Conservation (phyloP, 352 stramenopile species). For the Phytophthora lateralis region DNA sequence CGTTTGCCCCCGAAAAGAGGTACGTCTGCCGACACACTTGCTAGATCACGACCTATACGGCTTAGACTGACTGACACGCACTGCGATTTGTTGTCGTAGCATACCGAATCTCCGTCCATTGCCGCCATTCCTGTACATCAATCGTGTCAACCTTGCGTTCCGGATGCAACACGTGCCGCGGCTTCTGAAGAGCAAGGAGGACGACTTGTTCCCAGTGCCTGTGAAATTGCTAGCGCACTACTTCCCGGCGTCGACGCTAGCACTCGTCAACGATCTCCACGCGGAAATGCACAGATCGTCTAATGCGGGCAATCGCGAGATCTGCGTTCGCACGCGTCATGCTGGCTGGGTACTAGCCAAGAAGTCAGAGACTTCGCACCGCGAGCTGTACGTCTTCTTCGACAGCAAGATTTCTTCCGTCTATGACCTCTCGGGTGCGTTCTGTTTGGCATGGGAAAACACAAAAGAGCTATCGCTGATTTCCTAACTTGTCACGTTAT, state of each 20-base stretch:
- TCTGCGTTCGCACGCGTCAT: slow-evolving; percentile 60
- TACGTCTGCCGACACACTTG: slow-evolving; percentile 3
- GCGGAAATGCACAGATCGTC: slow-evolving; percentile 39
- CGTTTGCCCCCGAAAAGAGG: slow-evolving; percentile 32
- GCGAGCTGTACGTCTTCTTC: slow-evolving; percentile 66
- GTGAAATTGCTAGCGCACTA: slow-evolving; percentile 51
- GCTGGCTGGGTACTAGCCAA: slow-evolving; percentile 66
- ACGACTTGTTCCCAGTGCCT: slow-evolving; percentile 54
- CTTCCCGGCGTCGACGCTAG: slow-evolving; percentile 43
- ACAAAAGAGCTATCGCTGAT: background rate
- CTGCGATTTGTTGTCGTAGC: slow-evolving; percentile 19
- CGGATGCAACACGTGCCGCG: slow-evolving; percentile 53
- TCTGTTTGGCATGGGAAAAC: background rate
- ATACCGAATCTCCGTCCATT: slow-evolving; percentile 25
- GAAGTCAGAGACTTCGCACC: slow-evolving; percentile 46
- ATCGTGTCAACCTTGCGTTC: slow-evolving; percentile 62
- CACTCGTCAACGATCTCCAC: slow-evolving; percentile 52
- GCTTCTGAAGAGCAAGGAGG: slow-evolving; percentile 56
- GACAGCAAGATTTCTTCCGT: slow-evolving; percentile 68
- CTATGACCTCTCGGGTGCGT: slow-evolving; percentile 56
- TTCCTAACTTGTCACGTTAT: slow-evolving; percentile 17
- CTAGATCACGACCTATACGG: background rate
- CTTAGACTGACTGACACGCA: background rate
- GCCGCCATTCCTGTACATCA: slow-evolving; percentile 60
- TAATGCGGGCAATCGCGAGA: slow-evolving; percentile 42